These are phyloP conservation scores for Plasmodium falciparum DNA, from an alignment of 169 alveolate genomes.

Conservation along the genomic window DNA sequence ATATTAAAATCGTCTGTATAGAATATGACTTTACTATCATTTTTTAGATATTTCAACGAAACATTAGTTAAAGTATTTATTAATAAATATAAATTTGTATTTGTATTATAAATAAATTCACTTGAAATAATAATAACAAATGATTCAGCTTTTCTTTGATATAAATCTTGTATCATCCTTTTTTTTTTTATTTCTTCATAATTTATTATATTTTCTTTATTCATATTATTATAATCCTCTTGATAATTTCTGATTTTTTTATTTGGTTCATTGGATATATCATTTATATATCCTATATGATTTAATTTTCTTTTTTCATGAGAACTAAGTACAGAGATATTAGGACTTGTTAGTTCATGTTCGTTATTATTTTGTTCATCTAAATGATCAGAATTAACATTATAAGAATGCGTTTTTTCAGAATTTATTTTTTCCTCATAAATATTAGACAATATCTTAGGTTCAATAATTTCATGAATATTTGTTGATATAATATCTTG, in stretches of 20 bases:
- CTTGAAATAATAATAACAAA: slow-evolving; percentile 56
- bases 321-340: not conserved
- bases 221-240: not conserved
- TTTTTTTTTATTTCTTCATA: slow-evolving; percentile 7
- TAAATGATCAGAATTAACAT: not conserved
- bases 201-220: not conserved
- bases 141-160: slow-evolving; percentile 39
- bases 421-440: not conserved
- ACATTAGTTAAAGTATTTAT: slow-evolving; percentile 21
- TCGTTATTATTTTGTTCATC: not conserved
- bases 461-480: too few species aligned
- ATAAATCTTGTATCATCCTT: slow-evolving; percentile 23
- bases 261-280: not conserved
- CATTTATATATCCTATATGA: not conserved
- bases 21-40: slow-evolving; percentile 63
- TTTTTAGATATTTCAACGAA: slow-evolving; percentile 46
- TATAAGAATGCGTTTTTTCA: too few species aligned
- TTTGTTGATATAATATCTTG: too few species aligned
- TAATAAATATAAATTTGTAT: slow-evolving; percentile 33
- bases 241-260: slow-evolving; percentile 7
- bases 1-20: slow-evolving; percentile 59
- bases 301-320: not conserved
- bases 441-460: too few species aligned
- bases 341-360: not conserved
- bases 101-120: slow-evolving; percentile 48